Conservation (phyloP, 1,284 basidiomycete genomes). For the Pseudozyma pruni region DNA sequence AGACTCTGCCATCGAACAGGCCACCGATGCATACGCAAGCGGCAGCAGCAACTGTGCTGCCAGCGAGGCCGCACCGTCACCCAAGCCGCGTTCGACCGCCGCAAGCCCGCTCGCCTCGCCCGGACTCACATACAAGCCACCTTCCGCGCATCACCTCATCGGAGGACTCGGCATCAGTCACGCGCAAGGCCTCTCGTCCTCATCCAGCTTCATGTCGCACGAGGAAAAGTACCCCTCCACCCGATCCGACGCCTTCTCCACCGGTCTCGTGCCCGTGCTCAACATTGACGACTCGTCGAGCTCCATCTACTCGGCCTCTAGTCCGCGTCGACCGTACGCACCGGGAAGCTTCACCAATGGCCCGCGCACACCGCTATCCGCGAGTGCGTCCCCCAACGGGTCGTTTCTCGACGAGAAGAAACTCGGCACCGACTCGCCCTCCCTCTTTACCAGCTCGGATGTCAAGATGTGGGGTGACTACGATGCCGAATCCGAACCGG, state of each 20-base stretch:
- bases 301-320: conserved; percentile 16
- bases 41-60: background rate
- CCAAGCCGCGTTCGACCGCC: background rate
- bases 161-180: conserved; percentile 20
- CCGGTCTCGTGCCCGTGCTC: conserved; percentile 31
- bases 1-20: background rate
- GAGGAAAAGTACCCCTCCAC: conserved; percentile 30
- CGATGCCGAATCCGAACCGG: conserved; percentile 26
- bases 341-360: conserved; percentile 37
- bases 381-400: conserved; percentile 8
- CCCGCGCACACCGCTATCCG: conserved; percentile 24
- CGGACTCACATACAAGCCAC: conserved; percentile 8
- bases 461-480: conserved; percentile 43
- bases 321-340: conserved; percentile 31
- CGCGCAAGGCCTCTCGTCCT: conserved; percentile 18
- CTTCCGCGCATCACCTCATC: conserved; percentile 18
- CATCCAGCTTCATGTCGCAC: conserved; percentile 19
- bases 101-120: conserved; percentile 13
- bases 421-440: conserved; percentile 5
- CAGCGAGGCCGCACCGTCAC: background rate
- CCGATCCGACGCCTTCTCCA: conserved; percentile 21
- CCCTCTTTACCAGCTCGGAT: conserved; percentile 2
- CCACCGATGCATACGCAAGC: background rate
- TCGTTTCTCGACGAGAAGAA: conserved; percentile 41
- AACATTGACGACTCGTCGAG: conserved; percentile 24